Evolutionary conservation across 257 asterid species (phyloP).

Genomic region (Orobanche coerulescens): DNA sequence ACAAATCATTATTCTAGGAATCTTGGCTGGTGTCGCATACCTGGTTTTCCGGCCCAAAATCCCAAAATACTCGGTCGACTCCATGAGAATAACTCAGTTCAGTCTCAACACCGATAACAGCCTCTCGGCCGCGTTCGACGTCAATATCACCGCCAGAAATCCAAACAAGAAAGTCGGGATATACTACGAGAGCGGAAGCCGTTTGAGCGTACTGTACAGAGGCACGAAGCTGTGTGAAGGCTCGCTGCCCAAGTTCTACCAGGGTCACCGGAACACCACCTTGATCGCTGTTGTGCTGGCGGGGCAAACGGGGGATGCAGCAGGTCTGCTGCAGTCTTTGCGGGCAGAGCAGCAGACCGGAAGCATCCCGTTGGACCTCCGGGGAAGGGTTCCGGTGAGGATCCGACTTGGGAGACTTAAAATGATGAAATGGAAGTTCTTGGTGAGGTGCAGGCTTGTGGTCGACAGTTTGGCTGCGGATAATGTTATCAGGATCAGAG

Average conservation of each 20-base stretch:
- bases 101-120: constrained; percentile 43
- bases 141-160: constrained; percentile 66
- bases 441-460: constrained; percentile 63
- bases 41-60: constrained; percentile 63
- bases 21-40: constrained; percentile 54
- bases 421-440: constrained; percentile 78
- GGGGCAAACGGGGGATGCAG: constrained; percentile 60
- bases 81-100: constrained; percentile 59
- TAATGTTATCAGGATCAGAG: constrained; percentile 48
- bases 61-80: constrained; percentile 67
- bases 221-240: constrained; percentile 69
- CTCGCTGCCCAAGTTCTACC: constrained; percentile 73
- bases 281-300: constrained; percentile 40
- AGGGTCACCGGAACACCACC: constrained; percentile 90
- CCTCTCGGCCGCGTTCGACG: constrained; percentile 52
- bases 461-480: constrained; percentile 53
- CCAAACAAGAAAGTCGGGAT: constrained; percentile 87
- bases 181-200: constrained; percentile 69
- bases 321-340: constrained; percentile 48
- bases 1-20: constrained; percentile 36
- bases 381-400: constrained; percentile 77
- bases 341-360: constrained; percentile 68
- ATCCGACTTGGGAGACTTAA: constrained; percentile 66
- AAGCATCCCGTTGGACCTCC: constrained; percentile 40
- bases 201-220: constrained; percentile 51